These are phyloP conservation scores for Fragaria ananassa DNA, from an alignment of 306 rosid species.

Conservation along the genomic window DNA sequence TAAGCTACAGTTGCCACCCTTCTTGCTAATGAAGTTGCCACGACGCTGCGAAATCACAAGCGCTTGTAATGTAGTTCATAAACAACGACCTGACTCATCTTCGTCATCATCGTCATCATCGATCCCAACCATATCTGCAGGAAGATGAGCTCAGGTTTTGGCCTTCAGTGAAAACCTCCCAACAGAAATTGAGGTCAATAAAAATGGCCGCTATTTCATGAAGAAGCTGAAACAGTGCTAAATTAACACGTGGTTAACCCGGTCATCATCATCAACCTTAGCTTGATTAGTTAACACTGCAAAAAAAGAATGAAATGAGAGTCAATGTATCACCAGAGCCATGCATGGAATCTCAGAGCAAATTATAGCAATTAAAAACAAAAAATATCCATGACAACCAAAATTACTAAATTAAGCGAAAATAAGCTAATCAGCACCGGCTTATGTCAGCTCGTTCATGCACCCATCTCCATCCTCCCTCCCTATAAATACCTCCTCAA, in stretches of 20 bases:
- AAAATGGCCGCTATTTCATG: not conserved
- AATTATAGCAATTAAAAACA: not conserved
- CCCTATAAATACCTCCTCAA: conserved; percentile 34
- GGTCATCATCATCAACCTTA: not conserved
- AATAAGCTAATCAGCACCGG: not conserved
- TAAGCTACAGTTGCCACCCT: not conserved
- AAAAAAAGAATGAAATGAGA: not conserved
- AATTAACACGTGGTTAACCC: not conserved
- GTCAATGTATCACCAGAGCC: conserved; percentile 2
- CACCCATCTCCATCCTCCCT: conserved; percentile 15
- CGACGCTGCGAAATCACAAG: not conserved
- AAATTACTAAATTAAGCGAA: conserved; percentile 13
- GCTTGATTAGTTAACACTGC: not conserved
- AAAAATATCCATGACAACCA: conserved; percentile 25
- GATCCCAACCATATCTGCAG: conserved; percentile 1
- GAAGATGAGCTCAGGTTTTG: not conserved
- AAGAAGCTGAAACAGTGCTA: not conserved
- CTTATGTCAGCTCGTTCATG: conserved; percentile 34
- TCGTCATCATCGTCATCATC: not conserved
- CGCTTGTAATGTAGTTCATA: not conserved
- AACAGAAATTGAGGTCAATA: not conserved
- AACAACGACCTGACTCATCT: not conserved
- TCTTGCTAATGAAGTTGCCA: not conserved
- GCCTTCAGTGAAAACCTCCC: not conserved
- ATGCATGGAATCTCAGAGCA: not conserved